A percentile compares a stretch with the other conserved stretches of the same genome.
phyloP scores from a whole-genome alignment of 2,329 filamentous ascomycete species.

The Coniella lustricola region DNA sequence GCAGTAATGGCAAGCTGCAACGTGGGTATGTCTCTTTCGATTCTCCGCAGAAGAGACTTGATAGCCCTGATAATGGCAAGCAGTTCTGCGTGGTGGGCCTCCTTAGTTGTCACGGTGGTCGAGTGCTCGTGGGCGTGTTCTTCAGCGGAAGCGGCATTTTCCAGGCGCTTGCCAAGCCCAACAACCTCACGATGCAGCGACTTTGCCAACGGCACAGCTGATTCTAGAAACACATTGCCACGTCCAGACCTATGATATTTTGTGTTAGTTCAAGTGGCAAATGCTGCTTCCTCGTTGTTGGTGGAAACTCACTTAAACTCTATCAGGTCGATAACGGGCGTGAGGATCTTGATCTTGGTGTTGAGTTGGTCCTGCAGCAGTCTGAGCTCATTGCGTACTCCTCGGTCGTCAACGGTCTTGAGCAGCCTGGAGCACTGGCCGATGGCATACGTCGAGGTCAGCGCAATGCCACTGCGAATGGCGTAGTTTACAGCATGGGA shows the following conservation, averaged over 20 bases:
- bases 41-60: conserved; percentile 63
- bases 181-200: conserved; percentile 79
- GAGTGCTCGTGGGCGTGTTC: conserved; percentile 41
- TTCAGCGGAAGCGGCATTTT: conserved; percentile 59
- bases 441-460: conserved; percentile 81
- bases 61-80: conserved; percentile 67
- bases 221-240: conserved; percentile 62
- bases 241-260: conserved; percentile 38
- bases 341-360: conserved; percentile 85
- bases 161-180: conserved; percentile 66
- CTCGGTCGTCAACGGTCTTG: conserved; percentile 66
- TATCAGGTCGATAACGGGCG: conserved; percentile 85
- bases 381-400: conserved; percentile 61
- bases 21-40: conserved; percentile 85
- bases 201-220: conserved; percentile 76
- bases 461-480: conserved; percentile 76
- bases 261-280: conserved; percentile 15
- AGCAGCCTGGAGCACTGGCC: conserved; percentile 72
- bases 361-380: conserved; percentile 67
- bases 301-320: conserved; percentile 63
- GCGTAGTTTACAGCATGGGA: conserved; percentile 85
- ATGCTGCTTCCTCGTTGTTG: neutral
- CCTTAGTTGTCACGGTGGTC: conserved; percentile 40
- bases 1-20: conserved; percentile 92
- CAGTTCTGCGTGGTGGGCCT: conserved; percentile 57